These are phyloP conservation scores for Pythium graminicola DNA, from an alignment of 352 stramenopile species.

Conservation along the genomic window DNA sequence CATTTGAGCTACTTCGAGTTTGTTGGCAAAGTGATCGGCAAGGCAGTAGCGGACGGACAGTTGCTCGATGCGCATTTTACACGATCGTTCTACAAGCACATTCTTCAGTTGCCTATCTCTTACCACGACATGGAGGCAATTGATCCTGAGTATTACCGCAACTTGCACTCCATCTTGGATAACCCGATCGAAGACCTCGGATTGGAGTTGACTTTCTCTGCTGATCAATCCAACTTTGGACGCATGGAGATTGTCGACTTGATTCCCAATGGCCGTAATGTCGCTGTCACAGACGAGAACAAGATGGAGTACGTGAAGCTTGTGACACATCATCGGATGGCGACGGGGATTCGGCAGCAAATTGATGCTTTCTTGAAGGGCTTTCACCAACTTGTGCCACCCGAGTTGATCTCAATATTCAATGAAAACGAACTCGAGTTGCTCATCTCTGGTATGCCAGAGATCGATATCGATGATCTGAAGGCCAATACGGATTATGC, in stretches of 20 bases:
- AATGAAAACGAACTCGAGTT: conserved; percentile 93
- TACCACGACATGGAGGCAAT: conserved; percentile 99
- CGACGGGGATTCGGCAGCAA: conserved; percentile 94
- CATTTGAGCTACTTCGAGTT: conserved; percentile 99
- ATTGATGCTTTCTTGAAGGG: conserved; percentile 88
- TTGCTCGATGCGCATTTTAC: conserved; percentile 99
- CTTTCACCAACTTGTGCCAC: conserved; percentile 89
- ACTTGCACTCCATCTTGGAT: conserved; percentile 88
- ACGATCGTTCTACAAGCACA: conserved; percentile 98
- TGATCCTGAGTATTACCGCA: conserved; percentile 95
- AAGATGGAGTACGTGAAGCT: conserved; percentile 93
- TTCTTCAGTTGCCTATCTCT: conserved; percentile 95
- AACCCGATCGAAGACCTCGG: conserved; percentile 79
- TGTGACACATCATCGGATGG: conserved; percentile 99
- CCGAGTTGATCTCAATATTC: conserved; percentile 90
- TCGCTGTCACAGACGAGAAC: conserved; percentile 89
- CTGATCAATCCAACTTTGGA: conserved; percentile 88
- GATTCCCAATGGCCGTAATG: conserved; percentile 80
- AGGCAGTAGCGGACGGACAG: conserved; percentile 97
- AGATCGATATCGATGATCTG: conserved; percentile 93
- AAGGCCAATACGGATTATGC: conserved; percentile 91
- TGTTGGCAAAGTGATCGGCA: conserved; percentile 97
- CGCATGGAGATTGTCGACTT: conserved; percentile 86
- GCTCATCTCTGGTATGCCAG: conserved; percentile 89
- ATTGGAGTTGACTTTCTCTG: conserved; percentile 91